These are phyloP conservation scores for Huntiella bhutanensis DNA, from an alignment of 2,329 filamentous ascomycete genomes.

Conservation along the genomic window DNA sequence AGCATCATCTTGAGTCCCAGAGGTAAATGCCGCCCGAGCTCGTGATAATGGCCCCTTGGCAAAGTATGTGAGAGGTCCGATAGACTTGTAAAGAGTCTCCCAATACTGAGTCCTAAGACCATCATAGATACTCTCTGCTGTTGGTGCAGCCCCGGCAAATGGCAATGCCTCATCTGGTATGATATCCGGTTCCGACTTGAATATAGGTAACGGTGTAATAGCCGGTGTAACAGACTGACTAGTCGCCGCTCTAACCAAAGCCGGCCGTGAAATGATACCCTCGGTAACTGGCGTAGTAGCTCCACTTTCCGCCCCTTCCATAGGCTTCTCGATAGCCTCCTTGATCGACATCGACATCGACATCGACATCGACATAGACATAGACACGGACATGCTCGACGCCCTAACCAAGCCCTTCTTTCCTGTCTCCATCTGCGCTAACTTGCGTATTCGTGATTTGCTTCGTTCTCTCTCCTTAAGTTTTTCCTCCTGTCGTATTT, in stretches of 20 bases:
- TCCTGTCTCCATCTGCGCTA: constrained; percentile 11
- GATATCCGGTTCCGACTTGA: background rate
- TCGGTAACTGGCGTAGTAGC: constrained; percentile 1
- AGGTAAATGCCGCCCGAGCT: constrained; percentile 50
- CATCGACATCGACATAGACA: constrained; percentile 2
- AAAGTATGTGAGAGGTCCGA: constrained; percentile 65
- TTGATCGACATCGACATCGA: background rate
- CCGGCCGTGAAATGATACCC: background rate
- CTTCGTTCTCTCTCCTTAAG: constrained; percentile 11
- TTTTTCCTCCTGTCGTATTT: constrained; percentile 15
- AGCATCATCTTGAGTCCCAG: constrained; percentile 39
- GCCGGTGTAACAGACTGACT: background rate
- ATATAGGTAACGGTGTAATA: background rate
- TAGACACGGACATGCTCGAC: constrained; percentile 1
- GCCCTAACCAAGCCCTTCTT: constrained; percentile 3
- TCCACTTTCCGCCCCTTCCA: background rate
- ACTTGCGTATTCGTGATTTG: constrained; percentile 17
- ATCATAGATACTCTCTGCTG: constrained; percentile 34
- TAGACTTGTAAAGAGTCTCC: constrained; percentile 42
- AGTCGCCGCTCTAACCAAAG: background rate
- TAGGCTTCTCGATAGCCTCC: background rate
- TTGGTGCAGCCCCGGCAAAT: constrained; percentile 14
- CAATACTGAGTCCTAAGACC: constrained; percentile 39
- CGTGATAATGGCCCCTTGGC: constrained; percentile 64
- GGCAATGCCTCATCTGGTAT: background rate